phyloP scores from a whole-genome alignment of 371 early-diverging fungal genomes.

The Mucor piriformis region DNA sequence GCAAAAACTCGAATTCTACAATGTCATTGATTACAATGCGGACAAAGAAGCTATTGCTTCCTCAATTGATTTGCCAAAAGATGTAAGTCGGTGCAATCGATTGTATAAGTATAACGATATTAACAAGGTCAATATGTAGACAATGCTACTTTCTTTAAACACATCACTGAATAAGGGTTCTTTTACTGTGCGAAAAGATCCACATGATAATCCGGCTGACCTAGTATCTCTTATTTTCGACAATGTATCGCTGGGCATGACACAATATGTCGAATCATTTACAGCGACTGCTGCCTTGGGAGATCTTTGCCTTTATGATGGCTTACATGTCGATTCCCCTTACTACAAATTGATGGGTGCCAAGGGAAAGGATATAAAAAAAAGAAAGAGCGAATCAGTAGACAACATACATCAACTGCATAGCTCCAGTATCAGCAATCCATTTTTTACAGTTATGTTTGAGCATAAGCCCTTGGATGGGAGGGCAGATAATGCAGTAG shows the following conservation, averaged over 20 bases:
- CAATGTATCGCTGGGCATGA: slow-evolving; percentile 52
- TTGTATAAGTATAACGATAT: background rate
- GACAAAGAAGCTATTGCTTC: slow-evolving; percentile 62
- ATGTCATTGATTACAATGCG: slow-evolving; percentile 95
- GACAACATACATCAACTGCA: slow-evolving; percentile 21
- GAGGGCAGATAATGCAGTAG: slow-evolving; percentile 85
- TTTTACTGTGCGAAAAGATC: slow-evolving; percentile 75
- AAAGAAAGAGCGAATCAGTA: slow-evolving; percentile 23
- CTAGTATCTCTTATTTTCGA: slow-evolving; percentile 72
- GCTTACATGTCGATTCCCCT: slow-evolving; percentile 71
- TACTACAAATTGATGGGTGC: slow-evolving; percentile 87
- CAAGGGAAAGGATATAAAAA: slow-evolving; percentile 51
- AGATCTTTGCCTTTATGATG: slow-evolving; percentile 81
- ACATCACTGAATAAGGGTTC: slow-evolving; percentile 86
- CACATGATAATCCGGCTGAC: slow-evolving; percentile 59
- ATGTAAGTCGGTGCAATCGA: slow-evolving; percentile 51
- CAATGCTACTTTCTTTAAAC: slow-evolving; percentile 66
- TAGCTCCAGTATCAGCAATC: slow-evolving; percentile 42
- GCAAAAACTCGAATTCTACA: slow-evolving; percentile 86
- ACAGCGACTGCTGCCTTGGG: slow-evolving; percentile 76
- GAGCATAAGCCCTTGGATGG: slow-evolving; percentile 88
- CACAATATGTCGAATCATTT: slow-evolving; percentile 73
- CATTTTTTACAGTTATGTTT: slow-evolving; percentile 84
- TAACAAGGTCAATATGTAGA: slow-evolving; percentile 27
- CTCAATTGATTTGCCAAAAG: slow-evolving; percentile 78